A percentile compares a stretch with the other conserved stretches of the same genome.
phyloP scores from a whole-genome alignment of 2,329 filamentous ascomycete genomes.

The Exophiala sideris region DNA sequence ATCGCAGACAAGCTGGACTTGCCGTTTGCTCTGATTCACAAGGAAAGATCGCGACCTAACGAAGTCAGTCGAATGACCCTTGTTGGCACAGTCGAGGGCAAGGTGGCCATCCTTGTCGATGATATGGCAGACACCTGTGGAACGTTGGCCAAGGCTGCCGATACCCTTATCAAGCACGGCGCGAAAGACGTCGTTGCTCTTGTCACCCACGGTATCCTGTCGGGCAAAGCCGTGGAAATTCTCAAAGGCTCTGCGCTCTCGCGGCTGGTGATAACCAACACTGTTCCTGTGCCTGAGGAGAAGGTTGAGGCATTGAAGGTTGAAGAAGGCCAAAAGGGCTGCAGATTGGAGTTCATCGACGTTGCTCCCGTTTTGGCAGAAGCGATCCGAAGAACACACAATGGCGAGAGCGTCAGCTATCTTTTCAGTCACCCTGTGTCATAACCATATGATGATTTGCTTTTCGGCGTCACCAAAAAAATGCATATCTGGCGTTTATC shows the following conservation, averaged over 20 bases:
- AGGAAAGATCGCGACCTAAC: constrained; percentile 87
- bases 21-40: constrained; percentile 92
- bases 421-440: constrained; percentile 47
- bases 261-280: constrained; percentile 86
- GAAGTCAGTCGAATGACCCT: constrained; percentile 92
- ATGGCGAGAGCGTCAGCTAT: constrained; percentile 52
- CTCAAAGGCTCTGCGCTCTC: constrained; percentile 74
- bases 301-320: constrained; percentile 27
- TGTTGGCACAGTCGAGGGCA: constrained; percentile 88
- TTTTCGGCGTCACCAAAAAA: too few species aligned
- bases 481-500: not conserved
- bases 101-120: constrained; percentile 92
- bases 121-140: constrained; percentile 98
- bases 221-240: constrained; percentile 81
- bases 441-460: not conserved
- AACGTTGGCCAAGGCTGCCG: constrained; percentile 81
- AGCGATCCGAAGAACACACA: constrained; percentile 49
- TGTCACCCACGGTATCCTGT: constrained; percentile 90
- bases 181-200: constrained; percentile 88
- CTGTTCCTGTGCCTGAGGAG: constrained; percentile 68
- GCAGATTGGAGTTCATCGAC: constrained; percentile 86
- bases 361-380: constrained; percentile 70
- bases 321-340: constrained; percentile 59
- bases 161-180: constrained; percentile 81
- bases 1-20: constrained; percentile 90